Evolutionary conservation across 2,329 filamentous ascomycete species (phyloP).

Genomic region (Chaetomiaceae sp.): DNA sequence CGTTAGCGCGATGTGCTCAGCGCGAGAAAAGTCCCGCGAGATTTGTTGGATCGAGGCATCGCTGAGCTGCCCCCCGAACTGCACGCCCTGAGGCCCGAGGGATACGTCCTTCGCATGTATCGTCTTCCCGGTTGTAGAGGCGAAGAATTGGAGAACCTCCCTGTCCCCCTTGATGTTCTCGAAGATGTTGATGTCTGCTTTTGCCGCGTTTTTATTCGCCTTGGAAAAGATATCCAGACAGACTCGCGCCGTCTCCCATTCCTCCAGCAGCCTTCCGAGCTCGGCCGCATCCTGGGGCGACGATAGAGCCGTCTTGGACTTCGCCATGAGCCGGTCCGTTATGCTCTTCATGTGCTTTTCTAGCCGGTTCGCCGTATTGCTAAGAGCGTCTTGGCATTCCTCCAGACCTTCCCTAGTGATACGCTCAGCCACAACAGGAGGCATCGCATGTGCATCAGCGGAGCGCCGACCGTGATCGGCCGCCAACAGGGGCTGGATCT

Average conservation of each 20-base stretch:
- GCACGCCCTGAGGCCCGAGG: constrained; percentile 3
- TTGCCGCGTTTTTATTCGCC: constrained; percentile 7
- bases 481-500: constrained; percentile 20
- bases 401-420: constrained; percentile 31
- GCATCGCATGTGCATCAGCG: neutral
- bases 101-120: constrained; percentile 9
- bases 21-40: constrained; percentile 10
- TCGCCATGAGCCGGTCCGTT: constrained; percentile 28
- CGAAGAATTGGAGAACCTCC: constrained; percentile 12
- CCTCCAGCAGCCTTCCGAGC: constrained; percentile 31
- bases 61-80: constrained; percentile 11
- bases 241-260: constrained; percentile 31
- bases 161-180: constrained; percentile 6
- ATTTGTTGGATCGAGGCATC: constrained; percentile 12
- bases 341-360: constrained; percentile 7
- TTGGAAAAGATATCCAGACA: constrained; percentile 12
- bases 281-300: constrained; percentile 31
- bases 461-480: constrained; percentile 7
- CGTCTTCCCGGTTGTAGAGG: constrained; percentile 6
- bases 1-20: neutral
- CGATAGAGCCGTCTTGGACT: constrained; percentile 27
- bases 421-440: constrained; percentile 24
- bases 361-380: constrained; percentile 19
- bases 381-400: constrained; percentile 33
- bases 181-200: constrained; percentile 8